Base-by-base conservation (phyloP, 345 rosid species). In the Gossypioides kirkii region DNA sequence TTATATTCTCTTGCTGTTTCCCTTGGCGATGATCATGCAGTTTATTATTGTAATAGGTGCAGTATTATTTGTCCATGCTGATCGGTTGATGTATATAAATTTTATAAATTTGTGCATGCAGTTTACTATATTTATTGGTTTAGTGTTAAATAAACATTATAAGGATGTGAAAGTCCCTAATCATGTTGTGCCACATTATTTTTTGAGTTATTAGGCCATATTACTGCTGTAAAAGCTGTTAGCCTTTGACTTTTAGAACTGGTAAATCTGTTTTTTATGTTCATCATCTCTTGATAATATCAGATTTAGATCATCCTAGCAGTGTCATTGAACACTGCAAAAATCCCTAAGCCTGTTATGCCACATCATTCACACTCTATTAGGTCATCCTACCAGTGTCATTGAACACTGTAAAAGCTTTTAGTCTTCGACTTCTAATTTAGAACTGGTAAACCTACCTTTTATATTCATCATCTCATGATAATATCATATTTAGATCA, bases 11-110 rank as follows among this genome's bases (percentile, higher is more conserved):
- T 83, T 74, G 97, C 97, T 52, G 87, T 88, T 76, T 81, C 92
- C 32, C 91, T 93, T 32, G 55, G 77, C 14, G 85, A 83, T 79
- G 75, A 83, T 28, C 88, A 87, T 74, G 94, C 98, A 76, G 87
- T 93, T 75, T 93, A 88, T 78, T 88, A 87, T 82, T 90, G 94
- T 78, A 94, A 94, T 89, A 88, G 97, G 97, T 93, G 78, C 73
- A 55, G 45, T 55, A 63, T 69, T 62, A 5, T 49, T 45, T 62
- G 41, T 36, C 6, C 56, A 45, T 59, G 26, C 41, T 62, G 1
- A 59, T 53, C 50, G 32, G 58, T 46, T 43, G 23, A 55, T 55
- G 38, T 5, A 8, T 61, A 14, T 60, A 25, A 41, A 10, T 53
- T 3, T 88, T 49, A 49, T 49, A 49, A 13, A 49, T 49, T 49